Evolutionary conservation across 345 rosid species (phyloP), one percentile per base, ranked within the genome.

Genomic region (Kernera saxatilis): DNA sequence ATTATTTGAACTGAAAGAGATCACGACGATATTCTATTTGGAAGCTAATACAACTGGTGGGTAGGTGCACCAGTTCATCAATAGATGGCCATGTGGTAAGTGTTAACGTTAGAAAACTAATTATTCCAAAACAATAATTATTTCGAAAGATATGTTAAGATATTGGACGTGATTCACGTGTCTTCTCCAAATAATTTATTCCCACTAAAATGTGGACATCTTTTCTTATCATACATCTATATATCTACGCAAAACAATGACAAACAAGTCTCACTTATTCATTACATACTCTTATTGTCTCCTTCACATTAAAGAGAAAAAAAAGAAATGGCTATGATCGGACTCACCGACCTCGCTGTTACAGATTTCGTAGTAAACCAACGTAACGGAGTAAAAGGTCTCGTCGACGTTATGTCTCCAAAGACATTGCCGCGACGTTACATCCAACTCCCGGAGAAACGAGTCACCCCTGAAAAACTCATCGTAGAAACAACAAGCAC

Each of bases 361-460:
- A 66, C 48, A 13, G 83, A 82, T 15, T 82, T 82, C 51, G 78
- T 79, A 15, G 22, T 76, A 21, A 70, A 67, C 43, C 79, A 77
- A 73, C 70, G 78, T 14, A 40, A 77, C 33, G 85, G 81, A 30
- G 83, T 74, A 0, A 82, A 77, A 65, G 83, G 82, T 66, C 64
- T 82, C 2, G 72, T 75, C 6, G 83, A 79, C 6, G 44, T 58
- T 13, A 25, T 39, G 13, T 69, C 79, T 46, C 66, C 76, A 21
- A 62, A 74, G 30, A 27, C 22, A 17, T 71, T 79, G 12, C 85
- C 85, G 0, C n/a, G 58, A 6, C 58, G 62, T 15, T 82, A 60
- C 64, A 37, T 79, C 26, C 79, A 82, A 63, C 83, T 77, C 11
- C 60, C 68, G 12, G 67, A 79, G 23, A 53, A 76, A 27, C 69